Percentiles rank a stretch among this genome's conserved stretches.
These are phyloP conservation scores for Phaeoacremonium minimum DNA, from an alignment of 2,329 filamentous ascomycete species.

Conservation along the genomic window DNA sequence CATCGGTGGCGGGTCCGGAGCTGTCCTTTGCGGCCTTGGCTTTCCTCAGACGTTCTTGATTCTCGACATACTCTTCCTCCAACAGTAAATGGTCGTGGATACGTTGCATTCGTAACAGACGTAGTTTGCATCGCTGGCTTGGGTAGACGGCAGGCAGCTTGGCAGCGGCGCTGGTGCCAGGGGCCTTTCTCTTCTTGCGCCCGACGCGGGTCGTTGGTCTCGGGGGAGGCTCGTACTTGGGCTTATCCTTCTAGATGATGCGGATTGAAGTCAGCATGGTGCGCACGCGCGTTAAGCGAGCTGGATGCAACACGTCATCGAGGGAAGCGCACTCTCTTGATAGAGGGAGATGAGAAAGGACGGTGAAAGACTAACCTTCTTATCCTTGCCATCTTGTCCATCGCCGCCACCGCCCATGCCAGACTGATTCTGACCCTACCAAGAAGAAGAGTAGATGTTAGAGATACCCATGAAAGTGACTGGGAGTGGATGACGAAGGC, in stretches of 20 bases:
- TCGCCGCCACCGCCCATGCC: slow-evolving; percentile 65
- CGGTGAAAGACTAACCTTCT: slow-evolving; percentile 63
- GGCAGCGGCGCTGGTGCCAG: slow-evolving; percentile 87
- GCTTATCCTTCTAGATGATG: slow-evolving; percentile 84
- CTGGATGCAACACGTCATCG: slow-evolving; percentile 1
- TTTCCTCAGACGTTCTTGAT: slow-evolving; percentile 93
- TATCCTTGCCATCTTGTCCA: slow-evolving; percentile 79
- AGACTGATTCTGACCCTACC: slow-evolving; percentile 78
- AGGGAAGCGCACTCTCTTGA: neutral
- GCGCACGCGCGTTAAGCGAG: slow-evolving; percentile 6
- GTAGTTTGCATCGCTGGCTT: slow-evolving; percentile 94
- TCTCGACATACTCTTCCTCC: slow-evolving; percentile 98
- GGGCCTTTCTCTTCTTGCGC: slow-evolving; percentile 96
- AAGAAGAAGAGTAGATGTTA: slow-evolving; percentile 9
- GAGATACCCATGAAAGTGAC: slow-evolving; percentile 1
- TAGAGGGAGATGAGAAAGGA: slow-evolving; percentile 2
- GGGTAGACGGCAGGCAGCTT: slow-evolving; percentile 94
- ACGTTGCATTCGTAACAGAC: slow-evolving; percentile 95
- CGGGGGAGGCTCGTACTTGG: slow-evolving; percentile 98
- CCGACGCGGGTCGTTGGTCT: slow-evolving; percentile 95
- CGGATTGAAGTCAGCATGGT: slow-evolving; percentile 8
- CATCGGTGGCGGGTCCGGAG: slow-evolving; percentile 59
- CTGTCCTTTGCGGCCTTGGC: slow-evolving; percentile 77
- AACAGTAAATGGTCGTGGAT: slow-evolving; percentile 96
- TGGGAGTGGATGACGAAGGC: too few species aligned